Evolutionary conservation across 2,329 filamentous ascomycete species (phyloP), one percentile per base, ranked within the genome.

Genomic region (Aspergillus viridinutans): DNA sequence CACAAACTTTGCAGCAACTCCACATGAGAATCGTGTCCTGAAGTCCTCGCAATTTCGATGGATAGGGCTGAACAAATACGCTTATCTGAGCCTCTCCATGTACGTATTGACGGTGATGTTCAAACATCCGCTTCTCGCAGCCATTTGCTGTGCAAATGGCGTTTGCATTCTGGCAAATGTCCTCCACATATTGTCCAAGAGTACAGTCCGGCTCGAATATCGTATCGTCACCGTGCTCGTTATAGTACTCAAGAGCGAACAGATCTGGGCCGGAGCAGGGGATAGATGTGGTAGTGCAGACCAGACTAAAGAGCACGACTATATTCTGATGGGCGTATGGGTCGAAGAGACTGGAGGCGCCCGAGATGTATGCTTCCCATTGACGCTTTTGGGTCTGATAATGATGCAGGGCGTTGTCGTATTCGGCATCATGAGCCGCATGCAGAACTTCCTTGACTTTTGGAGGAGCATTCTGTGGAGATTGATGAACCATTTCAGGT

Each of bases 271-370:
- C 95, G 49, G 88, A 86, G 68, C 94, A 99, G 0, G 94, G 94
- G 43, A 96, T 92, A 54, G 94, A 96, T 1, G 92, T 97, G 59
- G 89, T 86, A 0, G 92, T 97, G 71, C 93, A 97, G 52, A 97
- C 93, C 25, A 94, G 85, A 17, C 93, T 97, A 74, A 95, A 95
- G 8, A 99, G 78, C 1, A 97, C 90, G 10, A 95, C 91, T 58
- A 99, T 97, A 68, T 94, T 96, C 68, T 99, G 94, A 69, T 99
- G 95, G 0, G 91, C 90, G 69, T 92, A 94, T 0, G 95, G 94
- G 69, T 99, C 92, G 65, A 97, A 99, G 1, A 97, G 81, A 67
- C 95, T 89, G 32, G 89, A 80, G 64, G 94, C 95, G 14, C 90
- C 91, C 52, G 93, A 87, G 23, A 97, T 88, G 67, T 96, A 96